Evolutionary conservation across 805 yeast genomes (phyloP).

Genomic region (Candida sakaeoensis): DNA sequence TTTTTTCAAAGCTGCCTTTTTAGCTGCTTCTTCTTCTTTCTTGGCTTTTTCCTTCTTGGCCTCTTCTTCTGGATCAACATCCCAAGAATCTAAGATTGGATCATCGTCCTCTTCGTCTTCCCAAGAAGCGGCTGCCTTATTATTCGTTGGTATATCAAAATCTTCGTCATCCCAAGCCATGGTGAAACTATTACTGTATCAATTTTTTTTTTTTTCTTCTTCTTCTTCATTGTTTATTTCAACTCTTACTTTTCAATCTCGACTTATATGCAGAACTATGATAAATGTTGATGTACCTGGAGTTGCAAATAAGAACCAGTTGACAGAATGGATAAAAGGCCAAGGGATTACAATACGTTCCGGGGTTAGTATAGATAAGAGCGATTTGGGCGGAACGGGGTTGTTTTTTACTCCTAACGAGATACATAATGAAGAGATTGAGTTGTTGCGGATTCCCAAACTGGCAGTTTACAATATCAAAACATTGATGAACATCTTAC

Average conservation of each 20-base stretch:
- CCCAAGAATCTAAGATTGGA: constrained; percentile 82
- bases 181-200: constrained; percentile 6
- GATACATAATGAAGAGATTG: constrained; percentile 13
- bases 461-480: constrained; percentile 18
- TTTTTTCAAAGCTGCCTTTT: constrained; percentile 43
- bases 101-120: constrained; percentile 87
- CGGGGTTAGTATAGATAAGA: constrained; percentile 15
- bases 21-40: constrained; percentile 37
- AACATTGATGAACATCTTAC: constrained; percentile 16
- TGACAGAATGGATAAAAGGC: constrained; percentile 12
- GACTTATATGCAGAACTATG: constrained; percentile 6
- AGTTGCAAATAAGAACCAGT: constrained; percentile 6
- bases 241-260: too few species aligned
- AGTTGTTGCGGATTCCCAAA: constrained; percentile 20
- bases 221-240: too few species aligned
- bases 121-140: constrained; percentile 55
- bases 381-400: constrained; percentile 32
- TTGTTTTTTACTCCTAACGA: constrained; percentile 15
- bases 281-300: constrained; percentile 11
- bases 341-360: constrained; percentile 15
- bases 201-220: constrained; percentile 2
- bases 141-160: constrained; percentile 61
- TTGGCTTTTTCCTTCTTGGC: constrained; percentile 39
- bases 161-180: constrained; percentile 86
- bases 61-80: constrained; percentile 69